These are phyloP conservation scores for Asterella californica DNA, from an alignment of 225 moss, liverwort and hornwort genomes.

Conservation along the genomic window DNA sequence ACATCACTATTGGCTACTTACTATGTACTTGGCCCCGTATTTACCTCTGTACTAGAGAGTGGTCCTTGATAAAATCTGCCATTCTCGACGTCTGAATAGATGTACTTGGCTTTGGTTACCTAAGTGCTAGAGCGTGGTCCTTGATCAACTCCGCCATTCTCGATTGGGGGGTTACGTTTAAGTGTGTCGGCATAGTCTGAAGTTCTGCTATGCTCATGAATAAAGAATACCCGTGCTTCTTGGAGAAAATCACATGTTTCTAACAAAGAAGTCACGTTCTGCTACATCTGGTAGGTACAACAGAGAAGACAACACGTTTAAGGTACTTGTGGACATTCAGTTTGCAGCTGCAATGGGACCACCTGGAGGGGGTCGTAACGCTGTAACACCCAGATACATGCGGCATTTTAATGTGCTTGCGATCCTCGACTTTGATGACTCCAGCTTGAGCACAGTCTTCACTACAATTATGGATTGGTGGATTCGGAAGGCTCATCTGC, in stretches of 20 bases:
- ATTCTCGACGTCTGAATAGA: too few species aligned
- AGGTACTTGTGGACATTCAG: conserved; percentile 58
- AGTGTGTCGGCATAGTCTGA: too few species aligned
- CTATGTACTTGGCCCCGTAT: too few species aligned
- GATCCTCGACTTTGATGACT: conserved; percentile 70
- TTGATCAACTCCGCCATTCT: too few species aligned
- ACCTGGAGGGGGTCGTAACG: conserved; percentile 71
- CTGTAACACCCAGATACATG: conserved; percentile 69
- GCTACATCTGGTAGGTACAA: conserved; percentile 57
- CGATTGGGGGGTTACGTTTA: too few species aligned
- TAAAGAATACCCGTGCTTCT: too few species aligned
- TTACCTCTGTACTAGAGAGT: too few species aligned
- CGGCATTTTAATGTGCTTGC: conserved; percentile 71
- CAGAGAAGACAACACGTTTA: conserved; percentile 74
- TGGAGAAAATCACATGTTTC: background rate
- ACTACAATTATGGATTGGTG: conserved; percentile 83
- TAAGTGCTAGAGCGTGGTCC: too few species aligned
- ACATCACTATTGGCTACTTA: too few species aligned
- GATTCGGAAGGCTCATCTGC: conserved; percentile 59
- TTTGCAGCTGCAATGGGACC: conserved; percentile 86
- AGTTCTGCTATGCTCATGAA: too few species aligned
- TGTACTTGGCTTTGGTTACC: too few species aligned
- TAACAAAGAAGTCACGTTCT: background rate
- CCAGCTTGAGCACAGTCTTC: conserved; percentile 55
- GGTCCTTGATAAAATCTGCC: too few species aligned